Base-by-base conservation (phyloP, 2,329 filamentous ascomycete species). In the Botrytis fabae region DNA sequence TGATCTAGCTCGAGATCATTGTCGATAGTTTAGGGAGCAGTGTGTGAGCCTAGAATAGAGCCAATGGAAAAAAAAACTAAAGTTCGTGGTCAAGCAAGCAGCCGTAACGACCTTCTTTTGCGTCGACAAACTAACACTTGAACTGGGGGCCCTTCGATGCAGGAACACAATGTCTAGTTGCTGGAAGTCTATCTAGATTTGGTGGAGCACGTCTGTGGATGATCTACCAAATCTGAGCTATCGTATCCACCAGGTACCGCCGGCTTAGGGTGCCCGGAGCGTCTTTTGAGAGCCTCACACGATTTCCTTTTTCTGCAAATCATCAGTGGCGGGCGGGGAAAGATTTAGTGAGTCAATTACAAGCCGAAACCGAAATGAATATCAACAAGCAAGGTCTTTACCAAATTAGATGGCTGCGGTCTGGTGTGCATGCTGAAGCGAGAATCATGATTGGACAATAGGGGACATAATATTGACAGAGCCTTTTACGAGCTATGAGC, bases 241-340 rank as follows among this genome's bases (percentile, higher is more conserved):
- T 74, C 73, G 73, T 48, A 63, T 69, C n/a, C 40, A 60, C 70
- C 73, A 74, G 70, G 70, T 70, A 73, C 73, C 63, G 54, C 63
- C 70, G 48, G 48, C 28, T 38, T 28, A 60, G 28, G 42, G 48
- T 65, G 73, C 59, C 73, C 64, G 70, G 69, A 71, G 46, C 35
- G 62, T 48, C 69, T 25, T 40, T 62, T 3, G 42, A 69, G 64
- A 72, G 73, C 73, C 70, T 72, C 70, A 68, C 69, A 73, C 51
- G 42, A 42, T 69, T 69, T 68, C 32, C 44, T 54, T 54, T 51
- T 42, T 38, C 63, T 42, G 42, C 25, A 70, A 59, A 73, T 48
- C 65, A 63, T 73, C 71, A 73, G 65, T 66, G 65, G 71, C 59
- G 71, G 28, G 14, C 65, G 69, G 65, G 61, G 71, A 73, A 60